Evolutionary conservation across 306 rosid species (phyloP).

Genomic region (Purshia tridentata): DNA sequence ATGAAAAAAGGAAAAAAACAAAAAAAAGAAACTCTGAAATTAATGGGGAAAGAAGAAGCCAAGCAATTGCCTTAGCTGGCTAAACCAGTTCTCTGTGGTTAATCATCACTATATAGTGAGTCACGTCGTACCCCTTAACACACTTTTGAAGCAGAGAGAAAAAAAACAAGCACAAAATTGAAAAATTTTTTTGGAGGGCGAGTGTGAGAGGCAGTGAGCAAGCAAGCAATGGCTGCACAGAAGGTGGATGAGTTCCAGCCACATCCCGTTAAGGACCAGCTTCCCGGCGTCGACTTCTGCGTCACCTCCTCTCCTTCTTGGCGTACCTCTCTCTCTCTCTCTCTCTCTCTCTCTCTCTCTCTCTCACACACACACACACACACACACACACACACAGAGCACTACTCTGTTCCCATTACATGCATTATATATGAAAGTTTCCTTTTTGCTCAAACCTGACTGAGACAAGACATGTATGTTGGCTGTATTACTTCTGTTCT

Average conservation of each 20-base stretch:
- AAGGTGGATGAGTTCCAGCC: slow-evolving; percentile 64
- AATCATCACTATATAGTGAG: too few relatives aligned
- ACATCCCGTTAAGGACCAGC: slow-evolving; percentile 78
- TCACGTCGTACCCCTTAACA: too few relatives aligned
- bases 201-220: not conserved
- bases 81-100: too few relatives aligned
- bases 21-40: too few relatives aligned
- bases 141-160: too few relatives aligned
- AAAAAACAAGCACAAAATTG: too few relatives aligned
- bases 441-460: not conserved
- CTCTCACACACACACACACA: not conserved
- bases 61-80: too few relatives aligned
- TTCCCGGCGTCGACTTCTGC: slow-evolving; percentile 77
- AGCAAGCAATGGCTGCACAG: slow-evolving; percentile 15
- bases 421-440: not conserved
- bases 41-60: too few relatives aligned
- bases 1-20: too few relatives aligned
- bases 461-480: not conserved
- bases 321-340: slow-evolving; percentile 44
- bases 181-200: too few relatives aligned
- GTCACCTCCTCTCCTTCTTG: slow-evolving; percentile 69
- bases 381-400: not conserved
- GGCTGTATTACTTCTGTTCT: not conserved
- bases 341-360: not conserved
- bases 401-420: slow-evolving; percentile 3